Percentiles rank a stretch among this genome's conserved stretches.
Conservation (phyloP, 805 yeast species). For the Jamesozyma hellenica region DNA sequence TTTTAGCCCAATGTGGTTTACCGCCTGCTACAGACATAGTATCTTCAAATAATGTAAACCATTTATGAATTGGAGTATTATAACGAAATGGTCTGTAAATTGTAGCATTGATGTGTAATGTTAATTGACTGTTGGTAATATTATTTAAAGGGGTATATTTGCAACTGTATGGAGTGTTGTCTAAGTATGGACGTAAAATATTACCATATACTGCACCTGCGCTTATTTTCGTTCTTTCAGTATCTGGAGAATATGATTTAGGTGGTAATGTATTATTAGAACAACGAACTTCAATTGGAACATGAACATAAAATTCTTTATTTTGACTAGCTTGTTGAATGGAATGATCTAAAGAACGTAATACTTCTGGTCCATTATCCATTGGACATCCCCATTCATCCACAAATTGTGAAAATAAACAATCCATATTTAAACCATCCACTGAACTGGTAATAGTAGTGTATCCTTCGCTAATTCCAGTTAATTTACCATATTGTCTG, state of each 20-base stretch:
- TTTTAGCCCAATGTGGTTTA: conserved; percentile 98
- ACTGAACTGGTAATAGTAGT: conserved; percentile 70
- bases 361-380: conserved; percentile 61
- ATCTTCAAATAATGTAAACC: conserved; percentile 80
- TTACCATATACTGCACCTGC: conserved; percentile 84
- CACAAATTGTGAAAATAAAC: conserved; percentile 86
- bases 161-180: conserved; percentile 57
- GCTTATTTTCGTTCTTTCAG: conserved; percentile 40
- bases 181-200: conserved; percentile 68
- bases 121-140: conserved; percentile 61
- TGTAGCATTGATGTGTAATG: conserved; percentile 84
- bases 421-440: conserved; percentile 89
- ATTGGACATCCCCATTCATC: conserved; percentile 97
- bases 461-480: conserved; percentile 49
- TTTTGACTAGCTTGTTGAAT: conserved; percentile 49
- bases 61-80: conserved; percentile 60
- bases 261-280: conserved; percentile 66
- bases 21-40: conserved; percentile 73
- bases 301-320: conserved; percentile 75
- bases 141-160: conserved; percentile 40
- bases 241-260: conserved; percentile 21
- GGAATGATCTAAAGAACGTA: conserved; percentile 51
- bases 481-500: conserved; percentile 72
- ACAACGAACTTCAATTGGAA: conserved; percentile 90
- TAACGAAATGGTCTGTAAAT: conserved; percentile 88